These are phyloP conservation scores for Euphorbia peplus DNA, from an alignment of 345 rosid genomes.

Conservation along the genomic window DNA sequence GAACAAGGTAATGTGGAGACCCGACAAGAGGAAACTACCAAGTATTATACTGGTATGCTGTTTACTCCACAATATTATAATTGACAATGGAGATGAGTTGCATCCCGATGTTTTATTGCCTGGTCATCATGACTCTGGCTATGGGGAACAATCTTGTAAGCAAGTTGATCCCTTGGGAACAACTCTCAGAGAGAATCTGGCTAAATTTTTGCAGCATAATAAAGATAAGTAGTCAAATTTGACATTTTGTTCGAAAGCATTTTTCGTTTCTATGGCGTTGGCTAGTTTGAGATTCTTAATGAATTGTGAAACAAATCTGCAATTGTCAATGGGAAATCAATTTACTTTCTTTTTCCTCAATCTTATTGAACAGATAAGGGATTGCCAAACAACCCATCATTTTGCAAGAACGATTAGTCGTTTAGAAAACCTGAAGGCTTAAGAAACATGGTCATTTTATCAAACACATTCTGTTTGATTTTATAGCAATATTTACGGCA, in stretches of 20 bases:
- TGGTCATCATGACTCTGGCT: constrained; percentile 71
- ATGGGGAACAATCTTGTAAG: constrained; percentile 56
- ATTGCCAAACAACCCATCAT: too few species aligned
- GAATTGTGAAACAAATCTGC: neutral
- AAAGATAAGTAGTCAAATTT: constrained; percentile 22
- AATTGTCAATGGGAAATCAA: neutral
- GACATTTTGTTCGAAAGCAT: neutral
- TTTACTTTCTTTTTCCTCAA: too few species aligned
- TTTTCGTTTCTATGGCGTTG: neutral
- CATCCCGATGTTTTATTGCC: constrained; percentile 63
- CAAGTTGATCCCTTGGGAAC: constrained; percentile 59
- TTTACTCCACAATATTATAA: constrained; percentile 76
- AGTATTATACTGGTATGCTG: constrained; percentile 86
- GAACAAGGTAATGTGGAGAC: constrained; percentile 95
- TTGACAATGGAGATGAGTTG: constrained; percentile 70
- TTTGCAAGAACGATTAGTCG: too few species aligned
- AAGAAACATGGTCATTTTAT: too few species aligned
- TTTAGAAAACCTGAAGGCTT: neutral
- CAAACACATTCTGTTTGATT: too few species aligned
- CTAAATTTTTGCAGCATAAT: constrained; percentile 41
- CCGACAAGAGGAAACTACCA: constrained; percentile 83
- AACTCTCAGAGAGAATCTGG: constrained; percentile 51
- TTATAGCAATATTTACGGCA: neutral
- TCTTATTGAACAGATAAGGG: too few species aligned
- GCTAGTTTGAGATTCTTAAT: neutral